phyloP scores from a whole-genome alignment of 75 land plant genomes.

The Pseudotsuga menziesii region DNA sequence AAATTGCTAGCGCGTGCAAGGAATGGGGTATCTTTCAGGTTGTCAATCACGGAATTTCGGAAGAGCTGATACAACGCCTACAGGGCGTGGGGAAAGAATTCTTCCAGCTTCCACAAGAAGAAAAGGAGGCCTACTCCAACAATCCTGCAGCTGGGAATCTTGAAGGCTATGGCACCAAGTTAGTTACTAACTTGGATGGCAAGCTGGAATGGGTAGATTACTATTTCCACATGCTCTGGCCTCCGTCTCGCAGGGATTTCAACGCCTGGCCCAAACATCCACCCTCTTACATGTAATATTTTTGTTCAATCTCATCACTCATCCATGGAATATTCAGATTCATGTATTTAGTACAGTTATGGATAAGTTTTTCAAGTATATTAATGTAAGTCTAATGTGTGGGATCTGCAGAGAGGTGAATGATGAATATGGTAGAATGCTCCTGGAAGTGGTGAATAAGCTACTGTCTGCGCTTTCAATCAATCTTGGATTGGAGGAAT shows the following conservation, averaged over 20 bases:
- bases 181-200: constrained; percentile 16
- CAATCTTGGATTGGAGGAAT: constrained; percentile 21
- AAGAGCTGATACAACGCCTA: constrained; percentile 15
- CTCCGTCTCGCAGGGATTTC: constrained; percentile 17
- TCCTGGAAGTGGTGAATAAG: constrained; percentile 13
- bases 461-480: constrained; percentile 19
- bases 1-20: constrained; percentile 1
- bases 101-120: constrained; percentile 50
- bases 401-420: constrained; percentile 25
- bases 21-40: constrained; percentile 42
- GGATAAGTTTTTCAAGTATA: not conserved
- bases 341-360: constrained; percentile 21
- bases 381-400: not conserved
- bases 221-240: constrained; percentile 30
- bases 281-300: constrained; percentile 7
- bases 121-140: constrained; percentile 48
- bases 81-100: constrained; percentile 25
- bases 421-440: constrained; percentile 28
- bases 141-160: constrained; percentile 10
- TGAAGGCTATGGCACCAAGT: too few species aligned
- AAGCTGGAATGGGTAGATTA: constrained; percentile 43
- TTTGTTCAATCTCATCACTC: constrained; percentile 29
- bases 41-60: constrained; percentile 32
- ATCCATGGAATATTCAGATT: too few species aligned
- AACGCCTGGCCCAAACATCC: not conserved